phyloP scores from a whole-genome alignment of 768 basidiomycete species.

The Phlebiopsis gigantea region DNA sequence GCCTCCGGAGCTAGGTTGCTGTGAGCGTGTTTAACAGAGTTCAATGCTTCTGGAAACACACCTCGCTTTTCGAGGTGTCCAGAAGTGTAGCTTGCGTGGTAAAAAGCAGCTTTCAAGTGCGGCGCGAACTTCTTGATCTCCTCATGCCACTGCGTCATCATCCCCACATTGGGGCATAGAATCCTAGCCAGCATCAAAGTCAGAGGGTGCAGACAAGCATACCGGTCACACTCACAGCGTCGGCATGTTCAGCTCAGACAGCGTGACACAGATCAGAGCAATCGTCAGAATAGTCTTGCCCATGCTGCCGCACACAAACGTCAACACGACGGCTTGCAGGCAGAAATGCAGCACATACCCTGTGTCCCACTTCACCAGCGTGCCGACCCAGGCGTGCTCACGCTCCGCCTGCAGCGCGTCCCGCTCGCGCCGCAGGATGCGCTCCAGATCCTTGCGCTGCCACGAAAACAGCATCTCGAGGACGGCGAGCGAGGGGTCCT shows the following conservation, averaged over 20 bases:
- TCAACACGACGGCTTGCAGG: not conserved
- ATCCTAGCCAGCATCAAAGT: conserved; percentile 2
- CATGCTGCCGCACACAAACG: not conserved
- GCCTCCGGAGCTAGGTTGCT: not conserved
- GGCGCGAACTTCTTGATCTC: not conserved
- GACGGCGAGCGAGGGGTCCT: too few species aligned
- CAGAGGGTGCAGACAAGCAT: not conserved
- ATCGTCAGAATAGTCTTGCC: conserved; percentile 5
- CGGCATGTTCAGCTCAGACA: not conserved
- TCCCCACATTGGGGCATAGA: not conserved
- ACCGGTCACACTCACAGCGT: not conserved
- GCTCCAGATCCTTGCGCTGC: not conserved
- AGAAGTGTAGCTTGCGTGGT: not conserved
- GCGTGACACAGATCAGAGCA: not conserved
- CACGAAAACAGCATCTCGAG: not conserved
- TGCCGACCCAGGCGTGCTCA: not conserved
- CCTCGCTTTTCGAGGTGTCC: not conserved
- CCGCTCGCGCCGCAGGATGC: not conserved
- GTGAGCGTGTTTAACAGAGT: not conserved
- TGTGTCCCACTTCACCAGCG: not conserved
- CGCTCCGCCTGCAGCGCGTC: not conserved
- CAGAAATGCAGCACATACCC: not conserved
- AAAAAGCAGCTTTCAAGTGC: not conserved
- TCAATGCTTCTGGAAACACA: not conserved
- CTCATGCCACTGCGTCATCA: not conserved